Percentiles rank a stretch among this genome's conserved stretches.
Evolutionary conservation across 2,329 filamentous ascomycete genomes (phyloP).

Genomic region (Hymenoscyphus fraxineus): DNA sequence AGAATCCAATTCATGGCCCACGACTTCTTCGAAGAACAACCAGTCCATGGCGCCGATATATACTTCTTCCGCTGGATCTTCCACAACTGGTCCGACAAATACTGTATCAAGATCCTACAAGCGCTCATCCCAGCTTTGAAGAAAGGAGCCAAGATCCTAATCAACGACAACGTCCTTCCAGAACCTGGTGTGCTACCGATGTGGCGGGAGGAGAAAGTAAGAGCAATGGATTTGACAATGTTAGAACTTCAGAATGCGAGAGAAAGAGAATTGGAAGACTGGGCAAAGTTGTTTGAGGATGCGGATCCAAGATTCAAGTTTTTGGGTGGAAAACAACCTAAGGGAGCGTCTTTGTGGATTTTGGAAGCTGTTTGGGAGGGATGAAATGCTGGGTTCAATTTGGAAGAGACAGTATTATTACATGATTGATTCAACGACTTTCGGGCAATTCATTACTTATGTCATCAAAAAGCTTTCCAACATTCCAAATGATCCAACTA

Average conservation of each 20-base stretch:
- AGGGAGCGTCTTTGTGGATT: constrained; percentile 4
- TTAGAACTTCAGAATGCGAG: constrained; percentile 34
- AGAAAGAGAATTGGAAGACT: constrained; percentile 35
- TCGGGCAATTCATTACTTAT: no score
- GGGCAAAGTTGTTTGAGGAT: constrained; percentile 30
- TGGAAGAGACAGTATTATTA: background rate
- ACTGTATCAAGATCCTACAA: constrained; percentile 36
- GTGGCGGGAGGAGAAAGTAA: constrained; percentile 8
- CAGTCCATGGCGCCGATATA: constrained; percentile 35
- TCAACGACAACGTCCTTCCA: constrained; percentile 12
- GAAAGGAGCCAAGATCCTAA: constrained; percentile 37
- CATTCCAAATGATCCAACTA: no score
- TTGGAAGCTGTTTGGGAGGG: constrained; percentile 8
- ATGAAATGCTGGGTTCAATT: background rate
- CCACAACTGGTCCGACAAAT: constrained; percentile 46
- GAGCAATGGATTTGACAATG: constrained; percentile 34
- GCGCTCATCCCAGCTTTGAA: constrained; percentile 41
- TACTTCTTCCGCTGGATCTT: constrained; percentile 46
- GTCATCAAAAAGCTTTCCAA: no score
- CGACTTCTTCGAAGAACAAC: constrained; percentile 40
- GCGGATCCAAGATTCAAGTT: constrained; percentile 26
- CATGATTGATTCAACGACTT: no score
- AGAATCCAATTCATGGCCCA: constrained; percentile 36
- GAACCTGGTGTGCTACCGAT: constrained; percentile 3
- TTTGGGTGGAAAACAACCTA: background rate